Evolutionary conservation across 192 early-diverging fungal genomes (phyloP).

Genomic region (Linnemannia elongata): DNA sequence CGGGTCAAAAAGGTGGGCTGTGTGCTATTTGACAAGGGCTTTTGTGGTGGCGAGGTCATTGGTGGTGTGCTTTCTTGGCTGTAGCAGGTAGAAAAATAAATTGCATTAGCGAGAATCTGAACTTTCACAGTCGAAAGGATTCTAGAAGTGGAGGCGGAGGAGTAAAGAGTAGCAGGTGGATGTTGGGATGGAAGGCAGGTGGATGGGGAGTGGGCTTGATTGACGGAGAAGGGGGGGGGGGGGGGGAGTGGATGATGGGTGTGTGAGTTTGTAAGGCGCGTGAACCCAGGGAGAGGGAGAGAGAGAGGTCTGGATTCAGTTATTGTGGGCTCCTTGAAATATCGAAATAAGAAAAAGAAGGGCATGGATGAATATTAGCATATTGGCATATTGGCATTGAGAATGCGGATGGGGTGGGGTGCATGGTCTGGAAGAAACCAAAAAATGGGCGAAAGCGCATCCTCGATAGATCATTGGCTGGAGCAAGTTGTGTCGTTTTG

Average conservation of each 20-base stretch:
- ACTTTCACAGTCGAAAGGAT: background rate
- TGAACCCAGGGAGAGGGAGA: background rate
- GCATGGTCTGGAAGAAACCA: background rate
- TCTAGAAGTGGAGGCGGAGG: background rate
- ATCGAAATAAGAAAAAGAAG: background rate
- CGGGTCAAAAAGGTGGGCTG: background rate
- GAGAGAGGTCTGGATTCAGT: background rate
- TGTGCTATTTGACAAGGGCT: background rate
- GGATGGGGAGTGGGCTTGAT: background rate
- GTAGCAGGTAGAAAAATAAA: background rate
- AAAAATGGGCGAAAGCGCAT: slow-evolving; percentile 11
- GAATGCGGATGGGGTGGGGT: background rate
- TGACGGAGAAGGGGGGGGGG: background rate
- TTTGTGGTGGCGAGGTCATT: background rate
- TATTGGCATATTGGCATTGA: background rate
- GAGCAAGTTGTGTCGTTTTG: slow-evolving; percentile 23
- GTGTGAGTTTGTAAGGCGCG: background rate
- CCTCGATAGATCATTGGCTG: slow-evolving; percentile 14
- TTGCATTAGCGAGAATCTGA: background rate
- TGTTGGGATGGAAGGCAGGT: background rate
- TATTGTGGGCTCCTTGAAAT: background rate
- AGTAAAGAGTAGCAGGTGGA: background rate
- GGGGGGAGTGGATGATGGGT: background rate
- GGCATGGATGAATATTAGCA: background rate
- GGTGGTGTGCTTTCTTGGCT: background rate